A percentile compares a stretch with the other conserved stretches of the same genome.
phyloP scores from a whole-genome alignment of 2,329 filamentous ascomycete species.

The Ceratocystis ficicola region DNA sequence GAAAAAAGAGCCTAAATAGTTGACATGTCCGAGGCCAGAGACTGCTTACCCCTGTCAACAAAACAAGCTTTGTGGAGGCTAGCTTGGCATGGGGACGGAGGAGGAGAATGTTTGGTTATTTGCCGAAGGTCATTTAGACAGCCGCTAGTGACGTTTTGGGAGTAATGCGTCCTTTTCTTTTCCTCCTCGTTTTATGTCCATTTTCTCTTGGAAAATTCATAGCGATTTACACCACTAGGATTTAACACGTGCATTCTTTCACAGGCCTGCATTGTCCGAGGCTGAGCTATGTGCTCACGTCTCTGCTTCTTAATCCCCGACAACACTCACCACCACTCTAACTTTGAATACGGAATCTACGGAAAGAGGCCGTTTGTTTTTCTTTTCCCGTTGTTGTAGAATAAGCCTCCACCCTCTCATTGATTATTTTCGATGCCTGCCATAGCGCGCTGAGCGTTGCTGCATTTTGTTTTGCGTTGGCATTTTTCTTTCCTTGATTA shows the following conservation, averaged over 20 bases:
- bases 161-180: neutral
- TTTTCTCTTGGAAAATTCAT: too few species aligned
- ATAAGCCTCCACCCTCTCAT: too few species aligned
- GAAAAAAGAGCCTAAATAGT: neutral
- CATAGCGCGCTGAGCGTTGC: too few species aligned
- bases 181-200: too few species aligned
- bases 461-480: neutral
- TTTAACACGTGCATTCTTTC: neutral
- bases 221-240: neutral
- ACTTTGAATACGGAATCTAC: too few species aligned
- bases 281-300: neutral
- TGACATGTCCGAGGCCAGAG: neutral
- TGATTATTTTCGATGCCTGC: too few species aligned
- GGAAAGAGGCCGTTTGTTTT: too few species aligned
- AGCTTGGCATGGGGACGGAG: neutral
- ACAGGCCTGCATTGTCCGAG: neutral
- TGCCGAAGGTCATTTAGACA: neutral
- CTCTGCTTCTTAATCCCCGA: too few species aligned
- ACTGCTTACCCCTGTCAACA: neutral
- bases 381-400: too few species aligned
- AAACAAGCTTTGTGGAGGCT: conserved; percentile 5
- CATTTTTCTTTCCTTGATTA: neutral
- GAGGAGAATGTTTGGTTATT: neutral
- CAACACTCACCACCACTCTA: too few species aligned
- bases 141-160: conserved; percentile 1